These are phyloP conservation scores for Candida yuanshanica DNA, from an alignment of 805 yeast species.

Conservation along the genomic window DNA sequence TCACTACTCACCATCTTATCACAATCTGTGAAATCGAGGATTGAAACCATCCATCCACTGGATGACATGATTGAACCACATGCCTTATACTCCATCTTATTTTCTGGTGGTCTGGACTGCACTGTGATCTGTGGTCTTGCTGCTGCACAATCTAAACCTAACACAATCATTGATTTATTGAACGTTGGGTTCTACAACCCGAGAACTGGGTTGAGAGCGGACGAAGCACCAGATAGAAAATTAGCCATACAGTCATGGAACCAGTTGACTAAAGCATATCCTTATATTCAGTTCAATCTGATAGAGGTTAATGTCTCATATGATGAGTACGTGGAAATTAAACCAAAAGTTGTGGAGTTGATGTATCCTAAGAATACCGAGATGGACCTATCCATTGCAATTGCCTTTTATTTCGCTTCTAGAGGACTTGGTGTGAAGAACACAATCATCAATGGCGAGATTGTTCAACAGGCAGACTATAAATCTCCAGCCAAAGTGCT, in stretches of 20 bases:
- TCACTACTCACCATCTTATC: slow-evolving; percentile 27
- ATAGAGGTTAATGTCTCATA: slow-evolving; percentile 73
- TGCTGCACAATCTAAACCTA: slow-evolving; percentile 27
- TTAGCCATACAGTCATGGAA: slow-evolving; percentile 63
- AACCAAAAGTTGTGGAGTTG: slow-evolving; percentile 48
- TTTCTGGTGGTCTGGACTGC: slow-evolving; percentile 96
- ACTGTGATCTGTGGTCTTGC: slow-evolving; percentile 64
- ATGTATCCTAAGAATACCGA: slow-evolving; percentile 86
- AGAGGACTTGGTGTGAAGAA: slow-evolving; percentile 39
- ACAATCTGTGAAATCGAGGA: slow-evolving; percentile 41
- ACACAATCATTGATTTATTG: slow-evolving; percentile 57
- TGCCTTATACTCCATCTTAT: slow-evolving; percentile 53
- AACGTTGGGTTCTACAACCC: slow-evolving; percentile 93
- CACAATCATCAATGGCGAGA: slow-evolving; percentile 7
- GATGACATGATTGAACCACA: slow-evolving; percentile 21
- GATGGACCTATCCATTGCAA: slow-evolving; percentile 93
- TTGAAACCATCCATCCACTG: slow-evolving; percentile 56
- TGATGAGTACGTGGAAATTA: slow-evolving; percentile 50
- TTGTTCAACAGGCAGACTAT: slow-evolving; percentile 26
- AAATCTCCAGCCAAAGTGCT: slow-evolving; percentile 59
- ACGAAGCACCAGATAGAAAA: slow-evolving; percentile 80
- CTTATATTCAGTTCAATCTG: slow-evolving; percentile 37
- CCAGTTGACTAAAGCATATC: slow-evolving; percentile 40
- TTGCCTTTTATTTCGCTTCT: slow-evolving; percentile 92
- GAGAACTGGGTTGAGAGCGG: slow-evolving; percentile 54